These are phyloP conservation scores for Kuraishia cidri DNA, from an alignment of 805 yeast genomes.

Conservation along the genomic window DNA sequence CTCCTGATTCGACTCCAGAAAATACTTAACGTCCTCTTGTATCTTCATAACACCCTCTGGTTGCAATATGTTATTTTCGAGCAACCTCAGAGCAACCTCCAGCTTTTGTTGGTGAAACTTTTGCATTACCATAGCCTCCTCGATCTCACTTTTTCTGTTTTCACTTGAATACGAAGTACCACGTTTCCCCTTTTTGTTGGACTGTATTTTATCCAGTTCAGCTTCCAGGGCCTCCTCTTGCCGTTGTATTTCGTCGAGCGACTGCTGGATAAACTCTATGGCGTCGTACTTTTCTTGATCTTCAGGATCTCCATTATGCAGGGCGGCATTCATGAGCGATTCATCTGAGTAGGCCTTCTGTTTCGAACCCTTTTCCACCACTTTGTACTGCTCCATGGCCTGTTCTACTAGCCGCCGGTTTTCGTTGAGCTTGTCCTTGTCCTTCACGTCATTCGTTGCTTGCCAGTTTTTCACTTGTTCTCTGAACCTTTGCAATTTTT, in stretches of 20 bases:
- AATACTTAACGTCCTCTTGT: constrained; percentile 86
- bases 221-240: constrained; percentile 76
- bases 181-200: constrained; percentile 44
- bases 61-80: constrained; percentile 73
- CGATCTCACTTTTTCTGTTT: constrained; percentile 47
- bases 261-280: constrained; percentile 54
- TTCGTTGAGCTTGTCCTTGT: constrained; percentile 33
- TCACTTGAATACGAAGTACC: constrained; percentile 28
- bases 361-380: constrained; percentile 46
- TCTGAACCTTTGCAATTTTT: constrained; percentile 47
- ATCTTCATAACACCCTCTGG: constrained; percentile 68
- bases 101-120: constrained; percentile 70
- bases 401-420: constrained; percentile 27
- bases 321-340: constrained; percentile 33
- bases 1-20: constrained; percentile 88
- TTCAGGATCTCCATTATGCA: constrained; percentile 38
- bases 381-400: constrained; percentile 56
- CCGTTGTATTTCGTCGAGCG: constrained; percentile 70
- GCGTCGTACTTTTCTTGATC: constrained; percentile 74
- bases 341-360: constrained; percentile 52
- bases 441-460: constrained; percentile 43
- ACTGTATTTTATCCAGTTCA: constrained; percentile 44
- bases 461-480: constrained; percentile 56
- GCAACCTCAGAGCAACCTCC: constrained; percentile 64
- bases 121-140: constrained; percentile 63